Evolutionary conservation across 768 basidiomycete genomes (phyloP).

Genomic region (Suillus weaverae): DNA sequence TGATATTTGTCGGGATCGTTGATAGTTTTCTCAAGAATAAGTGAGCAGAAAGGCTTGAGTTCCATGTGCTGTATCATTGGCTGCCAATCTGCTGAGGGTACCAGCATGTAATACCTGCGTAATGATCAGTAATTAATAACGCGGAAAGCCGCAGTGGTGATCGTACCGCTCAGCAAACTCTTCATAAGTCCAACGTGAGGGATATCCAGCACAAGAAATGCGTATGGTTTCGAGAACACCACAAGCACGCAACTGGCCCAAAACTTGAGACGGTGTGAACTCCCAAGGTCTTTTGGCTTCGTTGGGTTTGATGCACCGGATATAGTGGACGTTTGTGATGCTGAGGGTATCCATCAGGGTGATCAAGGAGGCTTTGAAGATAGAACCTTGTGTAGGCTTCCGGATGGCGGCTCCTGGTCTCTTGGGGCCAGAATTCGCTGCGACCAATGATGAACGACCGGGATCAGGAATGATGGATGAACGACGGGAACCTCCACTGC

Average conservation of each 20-base stretch:
- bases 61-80: constrained; percentile 82
- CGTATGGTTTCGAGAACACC: constrained; percentile 99
- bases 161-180: constrained; percentile 95
- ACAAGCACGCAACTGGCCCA: constrained; percentile 93
- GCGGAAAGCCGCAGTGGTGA: background rate
- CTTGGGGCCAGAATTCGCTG: constrained; percentile 46
- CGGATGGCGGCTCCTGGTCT: constrained; percentile 68
- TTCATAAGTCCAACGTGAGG: constrained; percentile 96
- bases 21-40: constrained; percentile 84
- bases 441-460: constrained; percentile 72
- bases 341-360: constrained; percentile 96
- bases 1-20: constrained; percentile 97
- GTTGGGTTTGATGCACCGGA: constrained; percentile 99
- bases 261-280: constrained; percentile 91
- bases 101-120: constrained; percentile 93
- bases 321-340: constrained; percentile 98
- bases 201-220: constrained; percentile 98
- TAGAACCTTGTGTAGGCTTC: constrained; percentile 97
- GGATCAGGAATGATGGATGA: constrained; percentile 88
- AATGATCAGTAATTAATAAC: constrained; percentile 17
- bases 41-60: constrained; percentile 75
- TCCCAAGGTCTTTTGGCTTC: constrained; percentile 97
- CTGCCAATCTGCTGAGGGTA: constrained; percentile 83
- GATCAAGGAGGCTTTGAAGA: constrained; percentile 94
- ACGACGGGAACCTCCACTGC: constrained; percentile 74